These are phyloP conservation scores for Yamadazyma membranifaciens DNA, from an alignment of 1,139 yeast species.

Conservation along the genomic window DNA sequence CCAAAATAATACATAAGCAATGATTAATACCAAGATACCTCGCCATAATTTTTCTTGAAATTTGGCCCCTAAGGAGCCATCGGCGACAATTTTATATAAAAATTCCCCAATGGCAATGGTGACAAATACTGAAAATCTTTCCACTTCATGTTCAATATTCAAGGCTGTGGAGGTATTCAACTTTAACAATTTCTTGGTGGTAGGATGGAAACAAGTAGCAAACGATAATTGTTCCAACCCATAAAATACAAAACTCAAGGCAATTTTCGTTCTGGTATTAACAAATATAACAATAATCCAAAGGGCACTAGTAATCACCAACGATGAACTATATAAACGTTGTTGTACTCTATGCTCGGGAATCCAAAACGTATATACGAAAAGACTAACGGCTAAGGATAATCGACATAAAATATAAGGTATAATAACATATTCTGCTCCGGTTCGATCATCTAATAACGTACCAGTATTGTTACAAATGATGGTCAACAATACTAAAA, in stretches of 20 bases:
- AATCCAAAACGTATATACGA: slow-evolving; percentile 48
- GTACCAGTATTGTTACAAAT: slow-evolving; percentile 50
- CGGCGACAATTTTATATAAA: slow-evolving; percentile 55
- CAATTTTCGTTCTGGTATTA: slow-evolving; percentile 44
- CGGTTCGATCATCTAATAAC: slow-evolving; percentile 31
- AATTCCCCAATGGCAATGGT: slow-evolving; percentile 70
- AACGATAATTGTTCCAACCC: slow-evolving; percentile 40
- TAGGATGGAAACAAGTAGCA: slow-evolving; percentile 44
- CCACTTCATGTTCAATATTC: slow-evolving; percentile 68
- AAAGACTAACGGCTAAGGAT: slow-evolving; percentile 32
- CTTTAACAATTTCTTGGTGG: slow-evolving; percentile 38
- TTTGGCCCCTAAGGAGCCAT: slow-evolving; percentile 47
- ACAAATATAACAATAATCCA: slow-evolving; percentile 53
- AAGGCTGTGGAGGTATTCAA: slow-evolving; percentile 56
- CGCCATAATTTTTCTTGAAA: slow-evolving; percentile 45
- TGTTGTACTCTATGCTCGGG: slow-evolving; percentile 56
- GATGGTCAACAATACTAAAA: slow-evolving; percentile 48
- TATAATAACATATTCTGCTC: slow-evolving; percentile 44
- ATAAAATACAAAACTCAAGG: slow-evolving; percentile 42
- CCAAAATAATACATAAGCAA: slow-evolving; percentile 54
- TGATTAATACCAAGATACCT: slow-evolving; percentile 49
- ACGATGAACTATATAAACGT: slow-evolving; percentile 35
- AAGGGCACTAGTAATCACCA: slow-evolving; percentile 32
- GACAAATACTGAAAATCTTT: slow-evolving; percentile 56
- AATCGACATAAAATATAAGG: slow-evolving; percentile 49